A percentile compares a stretch with the other conserved stretches of the same genome.
Evolutionary conservation across 2,329 filamentous ascomycete genomes (phyloP).

Genomic region (Colletotrichum sp.): DNA sequence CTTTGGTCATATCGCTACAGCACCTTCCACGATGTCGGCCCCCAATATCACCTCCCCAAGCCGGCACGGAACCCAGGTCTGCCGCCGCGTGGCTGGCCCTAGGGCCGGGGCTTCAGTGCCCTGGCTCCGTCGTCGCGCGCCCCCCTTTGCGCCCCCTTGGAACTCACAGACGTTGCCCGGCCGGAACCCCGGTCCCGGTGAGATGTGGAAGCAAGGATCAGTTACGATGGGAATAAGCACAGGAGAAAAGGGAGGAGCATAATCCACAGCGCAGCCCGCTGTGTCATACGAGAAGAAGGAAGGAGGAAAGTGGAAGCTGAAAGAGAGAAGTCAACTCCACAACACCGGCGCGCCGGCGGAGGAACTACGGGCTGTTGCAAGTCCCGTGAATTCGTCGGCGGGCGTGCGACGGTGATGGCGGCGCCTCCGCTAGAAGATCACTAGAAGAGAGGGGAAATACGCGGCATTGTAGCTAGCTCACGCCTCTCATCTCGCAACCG

Average conservation of each 20-base stretch:
- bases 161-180: background rate
- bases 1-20: background rate
- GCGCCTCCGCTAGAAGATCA: background rate
- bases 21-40: background rate
- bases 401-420: background rate
- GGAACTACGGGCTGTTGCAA: background rate
- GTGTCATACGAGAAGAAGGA: background rate
- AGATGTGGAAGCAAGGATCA: background rate
- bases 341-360: background rate
- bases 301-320: background rate
- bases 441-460: background rate
- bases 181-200: constrained; percentile 5
- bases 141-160: background rate
- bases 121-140: background rate
- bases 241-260: background rate
- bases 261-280: background rate
- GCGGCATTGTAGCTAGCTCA: background rate
- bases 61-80: background rate
- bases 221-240: background rate
- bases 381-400: background rate
- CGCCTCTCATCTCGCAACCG: background rate
- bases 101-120: background rate
- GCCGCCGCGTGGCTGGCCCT: background rate
- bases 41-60: background rate
- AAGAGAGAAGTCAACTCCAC: background rate